Evolutionary conservation across 768 basidiomycete genomes (phyloP).

Genomic region (Tulasnella sp.): DNA sequence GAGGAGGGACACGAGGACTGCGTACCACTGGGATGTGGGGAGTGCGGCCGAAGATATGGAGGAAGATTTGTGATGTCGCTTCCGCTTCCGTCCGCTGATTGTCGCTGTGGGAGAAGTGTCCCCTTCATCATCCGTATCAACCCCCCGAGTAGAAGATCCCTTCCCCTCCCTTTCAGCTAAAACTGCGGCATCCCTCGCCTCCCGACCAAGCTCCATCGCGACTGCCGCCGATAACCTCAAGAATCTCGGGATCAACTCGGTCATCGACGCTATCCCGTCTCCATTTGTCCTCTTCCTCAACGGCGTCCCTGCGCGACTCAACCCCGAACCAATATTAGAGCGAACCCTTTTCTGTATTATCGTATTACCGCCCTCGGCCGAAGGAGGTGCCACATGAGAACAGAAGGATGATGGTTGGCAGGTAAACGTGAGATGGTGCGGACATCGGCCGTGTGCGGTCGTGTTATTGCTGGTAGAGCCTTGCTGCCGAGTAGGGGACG

Average conservation of each 20-base stretch:
- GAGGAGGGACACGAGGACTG: conserved; percentile 61
- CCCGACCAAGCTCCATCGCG: conserved; percentile 64
- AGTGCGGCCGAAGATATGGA: conserved; percentile 4
- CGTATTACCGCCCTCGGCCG: background rate
- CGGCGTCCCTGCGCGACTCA: conserved; percentile 9
- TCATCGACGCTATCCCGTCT: conserved; percentile 15
- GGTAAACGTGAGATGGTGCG: conserved; percentile 9
- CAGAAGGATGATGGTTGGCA: conserved; percentile 9
- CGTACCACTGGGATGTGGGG: conserved; percentile 74
- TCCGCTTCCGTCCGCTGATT: background rate
- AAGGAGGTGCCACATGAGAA: conserved; percentile 2
- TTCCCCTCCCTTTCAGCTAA: conserved; percentile 25
- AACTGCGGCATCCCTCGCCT: conserved; percentile 45
- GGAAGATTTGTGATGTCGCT: background rate
- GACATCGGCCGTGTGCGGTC: background rate
- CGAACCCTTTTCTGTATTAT: background rate
- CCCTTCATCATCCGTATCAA: conserved; percentile 5
- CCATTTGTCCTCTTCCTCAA: conserved; percentile 1
- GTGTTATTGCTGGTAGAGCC: background rate
- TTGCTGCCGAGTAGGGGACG: background rate
- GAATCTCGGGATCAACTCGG: conserved; percentile 38
- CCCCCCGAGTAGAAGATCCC: background rate
- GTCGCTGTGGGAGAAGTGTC: background rate
- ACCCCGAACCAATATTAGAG: conserved; percentile 18
- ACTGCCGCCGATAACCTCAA: conserved; percentile 68